Conservation (phyloP, 495 filamentous ascomycete species). For the Xylaria intraflava region DNA sequence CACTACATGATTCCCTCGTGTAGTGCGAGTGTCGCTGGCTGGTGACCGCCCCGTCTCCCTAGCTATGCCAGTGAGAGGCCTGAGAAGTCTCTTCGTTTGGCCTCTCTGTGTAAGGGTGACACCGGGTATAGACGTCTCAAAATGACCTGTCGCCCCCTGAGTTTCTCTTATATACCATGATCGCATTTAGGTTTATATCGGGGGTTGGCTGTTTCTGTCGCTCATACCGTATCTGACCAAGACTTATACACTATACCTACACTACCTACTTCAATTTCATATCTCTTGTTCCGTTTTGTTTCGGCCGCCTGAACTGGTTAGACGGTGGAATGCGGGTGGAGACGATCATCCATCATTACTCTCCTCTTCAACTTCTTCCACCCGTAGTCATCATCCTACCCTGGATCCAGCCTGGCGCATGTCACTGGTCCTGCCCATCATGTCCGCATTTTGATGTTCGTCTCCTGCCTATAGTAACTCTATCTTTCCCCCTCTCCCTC, state of each 20-base stretch:
- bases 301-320: conserved; percentile 10
- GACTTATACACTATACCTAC: not conserved
- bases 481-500: not conserved
- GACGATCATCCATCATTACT: conserved; percentile 12
- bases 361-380: conserved; percentile 23
- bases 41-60: not conserved
- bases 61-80: conserved; percentile 2
- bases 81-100: too few relatives aligned
- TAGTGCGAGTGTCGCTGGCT: not conserved
- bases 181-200: conserved; percentile 1
- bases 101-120: conserved; percentile 12
- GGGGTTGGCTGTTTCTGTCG: conserved; percentile 5
- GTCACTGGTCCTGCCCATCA: conserved; percentile 23
- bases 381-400: conserved; percentile 22
- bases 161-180: not conserved
- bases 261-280: not conserved
- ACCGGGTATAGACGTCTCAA: conserved; percentile 7
- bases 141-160: conserved; percentile 6
- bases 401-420: conserved; percentile 11
- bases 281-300: not conserved
- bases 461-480: conserved; percentile 9
- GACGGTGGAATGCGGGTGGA: conserved; percentile 25
- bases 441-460: conserved; percentile 7
- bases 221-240: conserved; percentile 10
- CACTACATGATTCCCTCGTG: not conserved